Evolutionary conservation across 768 basidiomycete genomes (phyloP).

Genomic region (Rubroboletus pulcherrimus): DNA sequence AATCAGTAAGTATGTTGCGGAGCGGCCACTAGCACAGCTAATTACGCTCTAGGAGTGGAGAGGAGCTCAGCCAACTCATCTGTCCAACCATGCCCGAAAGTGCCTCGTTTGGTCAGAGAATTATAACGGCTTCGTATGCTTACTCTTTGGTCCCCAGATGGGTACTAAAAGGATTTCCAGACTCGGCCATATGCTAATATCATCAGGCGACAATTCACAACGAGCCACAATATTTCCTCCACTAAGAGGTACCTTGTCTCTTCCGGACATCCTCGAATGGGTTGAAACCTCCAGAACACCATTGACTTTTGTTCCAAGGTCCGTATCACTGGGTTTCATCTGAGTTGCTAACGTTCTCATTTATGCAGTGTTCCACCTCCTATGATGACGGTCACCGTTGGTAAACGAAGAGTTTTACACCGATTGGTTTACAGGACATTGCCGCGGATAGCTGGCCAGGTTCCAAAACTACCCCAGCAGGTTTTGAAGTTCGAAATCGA

Average conservation of each 20-base stretch:
- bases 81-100: not conserved
- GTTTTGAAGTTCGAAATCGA: conserved; percentile 42
- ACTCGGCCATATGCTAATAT: conserved; percentile 58
- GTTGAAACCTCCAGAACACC: conserved; percentile 31
- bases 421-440: conserved; percentile 47
- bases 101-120: conserved; percentile 8
- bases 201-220: conserved; percentile 32
- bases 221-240: conserved; percentile 45
- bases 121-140: conserved; percentile 40
- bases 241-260: conserved; percentile 37
- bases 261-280: conserved; percentile 47
- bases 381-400: conserved; percentile 29
- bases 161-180: conserved; percentile 32
- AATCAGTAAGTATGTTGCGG: conserved; percentile 32
- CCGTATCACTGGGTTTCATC: not conserved
- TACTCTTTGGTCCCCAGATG: not conserved
- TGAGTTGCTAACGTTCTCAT: not conserved
- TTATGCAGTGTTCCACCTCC: conserved; percentile 37
- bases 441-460: conserved; percentile 11
- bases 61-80: conserved; percentile 16
- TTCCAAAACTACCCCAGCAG: conserved; percentile 9
- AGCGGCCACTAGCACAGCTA: not conserved
- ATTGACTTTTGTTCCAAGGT: conserved; percentile 54
- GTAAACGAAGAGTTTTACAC: conserved; percentile 37
- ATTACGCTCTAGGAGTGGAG: conserved; percentile 16